Conservation (phyloP, 2,329 filamentous ascomycete species). For the Pseudogymnoascus sp. region DNA sequence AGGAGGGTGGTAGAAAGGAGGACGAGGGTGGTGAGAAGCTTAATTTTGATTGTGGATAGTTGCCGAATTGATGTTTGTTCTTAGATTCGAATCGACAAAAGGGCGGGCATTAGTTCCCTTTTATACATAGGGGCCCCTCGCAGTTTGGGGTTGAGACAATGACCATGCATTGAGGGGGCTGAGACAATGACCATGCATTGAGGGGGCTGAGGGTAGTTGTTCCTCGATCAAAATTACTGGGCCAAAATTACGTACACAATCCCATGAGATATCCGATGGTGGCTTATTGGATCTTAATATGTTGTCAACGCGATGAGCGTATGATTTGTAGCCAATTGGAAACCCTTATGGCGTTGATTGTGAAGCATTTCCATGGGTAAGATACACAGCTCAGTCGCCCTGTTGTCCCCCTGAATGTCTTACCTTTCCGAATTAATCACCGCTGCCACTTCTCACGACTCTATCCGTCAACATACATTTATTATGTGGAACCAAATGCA, state of each 20-base stretch:
- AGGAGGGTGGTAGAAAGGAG: neutral
- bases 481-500: neutral
- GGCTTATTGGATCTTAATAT: neutral
- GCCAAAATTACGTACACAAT: neutral
- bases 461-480: neutral
- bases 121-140: neutral
- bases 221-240: neutral
- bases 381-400: neutral
- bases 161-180: no score
- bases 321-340: neutral
- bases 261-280: neutral
- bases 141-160: neutral
- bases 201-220: neutral
- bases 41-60: neutral
- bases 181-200: neutral
- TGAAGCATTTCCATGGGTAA: neutral
- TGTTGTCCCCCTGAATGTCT: neutral
- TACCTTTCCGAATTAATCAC: neutral
- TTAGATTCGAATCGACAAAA: neutral
- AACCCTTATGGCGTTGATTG: neutral
- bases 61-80: neutral
- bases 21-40: neutral
- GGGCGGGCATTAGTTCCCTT: neutral
- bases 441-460: neutral
- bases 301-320: neutral